Evolutionary conservation across 2,329 filamentous ascomycete genomes (phyloP).

Genomic region (Trichoderma sp.): DNA sequence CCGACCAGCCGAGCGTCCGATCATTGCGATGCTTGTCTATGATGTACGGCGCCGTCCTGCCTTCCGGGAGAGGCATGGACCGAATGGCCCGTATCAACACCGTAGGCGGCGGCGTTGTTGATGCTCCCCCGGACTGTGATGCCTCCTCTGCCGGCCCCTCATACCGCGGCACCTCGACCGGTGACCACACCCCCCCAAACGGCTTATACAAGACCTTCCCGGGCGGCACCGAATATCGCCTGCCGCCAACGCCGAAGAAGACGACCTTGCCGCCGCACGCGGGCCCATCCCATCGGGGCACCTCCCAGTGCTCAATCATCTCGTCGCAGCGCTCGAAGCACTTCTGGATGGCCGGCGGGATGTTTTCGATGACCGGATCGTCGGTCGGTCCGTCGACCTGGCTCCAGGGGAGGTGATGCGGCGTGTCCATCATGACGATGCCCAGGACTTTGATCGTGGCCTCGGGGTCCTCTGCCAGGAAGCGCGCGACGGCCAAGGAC

Average conservation of each 20-base stretch:
- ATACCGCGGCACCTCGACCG: constrained; percentile 24
- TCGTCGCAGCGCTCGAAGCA: constrained; percentile 39
- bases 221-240: constrained; percentile 30
- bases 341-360: constrained; percentile 36
- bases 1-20: constrained; percentile 37
- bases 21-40: constrained; percentile 37
- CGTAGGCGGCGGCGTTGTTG: constrained; percentile 33
- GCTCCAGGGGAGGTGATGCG: constrained; percentile 35
- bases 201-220: constrained; percentile 34
- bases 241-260: constrained; percentile 30
- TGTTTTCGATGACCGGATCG: constrained; percentile 30
- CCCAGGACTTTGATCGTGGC: constrained; percentile 34
- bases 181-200: constrained; percentile 30
- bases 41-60: constrained; percentile 28
- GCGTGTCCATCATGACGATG: constrained; percentile 38
- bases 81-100: constrained; percentile 34
- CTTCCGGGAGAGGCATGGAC: constrained; percentile 22
- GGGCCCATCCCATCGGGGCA: constrained; percentile 35
- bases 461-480: constrained; percentile 34
- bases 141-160: background rate
- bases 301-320: constrained; percentile 38
- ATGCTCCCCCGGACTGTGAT: constrained; percentile 13
- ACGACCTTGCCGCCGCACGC: constrained; percentile 25
- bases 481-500: constrained; percentile 35
- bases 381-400: constrained; percentile 29